phyloP scores from a whole-genome alignment of 2,329 filamentous ascomycete genomes.

The Cryphonectria carpinicola region DNA sequence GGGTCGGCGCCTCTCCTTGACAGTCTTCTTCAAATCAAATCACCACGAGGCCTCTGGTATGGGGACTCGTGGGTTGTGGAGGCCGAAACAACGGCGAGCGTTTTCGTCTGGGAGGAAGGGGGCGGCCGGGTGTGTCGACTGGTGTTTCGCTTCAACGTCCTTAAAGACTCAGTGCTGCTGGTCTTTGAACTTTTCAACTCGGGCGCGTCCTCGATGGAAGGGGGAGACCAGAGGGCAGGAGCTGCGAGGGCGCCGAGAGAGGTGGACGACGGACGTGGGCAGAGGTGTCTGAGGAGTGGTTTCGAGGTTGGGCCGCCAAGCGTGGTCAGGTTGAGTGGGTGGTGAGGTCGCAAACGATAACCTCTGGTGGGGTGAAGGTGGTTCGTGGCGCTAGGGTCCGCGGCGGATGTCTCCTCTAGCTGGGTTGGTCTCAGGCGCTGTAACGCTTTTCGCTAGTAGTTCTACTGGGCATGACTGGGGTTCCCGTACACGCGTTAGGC shows the following conservation, averaged over 20 bases:
- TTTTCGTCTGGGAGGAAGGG: conserved; percentile 14
- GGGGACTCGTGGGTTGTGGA: conserved; percentile 11
- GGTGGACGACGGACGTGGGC: background rate
- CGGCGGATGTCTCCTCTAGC: background rate
- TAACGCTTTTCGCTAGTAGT: conserved; percentile 4
- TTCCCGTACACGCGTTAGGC: conserved; percentile 16
- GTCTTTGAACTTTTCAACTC: background rate
- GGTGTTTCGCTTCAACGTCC: background rate
- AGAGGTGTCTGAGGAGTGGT: conserved; percentile 1
- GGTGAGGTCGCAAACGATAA: conserved; percentile 15
- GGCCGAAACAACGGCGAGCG: conserved; percentile 16
- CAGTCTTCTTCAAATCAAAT: conserved; percentile 5
- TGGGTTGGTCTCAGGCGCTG: conserved; percentile 18
- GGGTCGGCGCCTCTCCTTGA: background rate
- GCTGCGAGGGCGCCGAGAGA: background rate
- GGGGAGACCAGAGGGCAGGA: background rate
- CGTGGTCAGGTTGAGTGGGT: conserved; percentile 10
- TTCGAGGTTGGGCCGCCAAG: conserved; percentile 17
- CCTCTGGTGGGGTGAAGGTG: conserved; percentile 16
- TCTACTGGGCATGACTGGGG: background rate
- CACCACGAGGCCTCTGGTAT: conserved; percentile 9
- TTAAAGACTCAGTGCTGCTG: background rate
- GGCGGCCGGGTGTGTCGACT: conserved; percentile 13
- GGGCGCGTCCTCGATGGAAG: background rate
- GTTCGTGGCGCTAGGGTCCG: conserved; percentile 11